These are phyloP conservation scores for Neurospora sp. DNA, from an alignment of 495 filamentous ascomycete species.

Conservation along the genomic window DNA sequence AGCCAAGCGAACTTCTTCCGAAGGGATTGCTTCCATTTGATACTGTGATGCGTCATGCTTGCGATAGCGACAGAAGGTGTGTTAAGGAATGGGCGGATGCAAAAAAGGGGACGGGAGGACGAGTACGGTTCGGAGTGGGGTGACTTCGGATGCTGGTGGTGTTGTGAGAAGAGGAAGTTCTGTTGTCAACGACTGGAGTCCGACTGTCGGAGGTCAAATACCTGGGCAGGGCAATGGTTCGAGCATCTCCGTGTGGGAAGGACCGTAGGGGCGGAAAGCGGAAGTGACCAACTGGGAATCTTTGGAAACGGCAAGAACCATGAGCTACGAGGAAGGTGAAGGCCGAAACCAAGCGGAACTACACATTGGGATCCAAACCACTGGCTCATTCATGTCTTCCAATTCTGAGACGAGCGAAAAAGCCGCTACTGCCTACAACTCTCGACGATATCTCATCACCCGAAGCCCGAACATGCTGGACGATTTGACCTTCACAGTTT, in stretches of 20 bases:
- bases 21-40: neutral
- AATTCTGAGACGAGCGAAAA: neutral
- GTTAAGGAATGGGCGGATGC: neutral
- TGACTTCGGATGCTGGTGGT: neutral
- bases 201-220: neutral
- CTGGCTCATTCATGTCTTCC: neutral
- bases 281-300: neutral
- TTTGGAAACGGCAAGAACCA: neutral
- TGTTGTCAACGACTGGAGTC: neutral
- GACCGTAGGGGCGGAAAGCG: neutral
- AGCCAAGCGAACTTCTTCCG: neutral
- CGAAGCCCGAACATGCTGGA: neutral
- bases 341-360: neutral
- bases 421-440: neutral
- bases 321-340: neutral
- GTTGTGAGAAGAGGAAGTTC: neutral
- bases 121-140: neutral
- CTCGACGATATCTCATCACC: neutral
- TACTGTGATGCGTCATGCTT: neutral
- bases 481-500: neutral
- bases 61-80: neutral
- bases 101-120: neutral
- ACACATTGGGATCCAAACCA: neutral
- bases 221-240: too few species aligned
- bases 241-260: neutral